A percentile compares a stretch with the other conserved stretches of the same genome.
These are phyloP conservation scores for Monosporascus sp. DNA, from an alignment of 2,329 filamentous ascomycete species.

Conservation along the genomic window DNA sequence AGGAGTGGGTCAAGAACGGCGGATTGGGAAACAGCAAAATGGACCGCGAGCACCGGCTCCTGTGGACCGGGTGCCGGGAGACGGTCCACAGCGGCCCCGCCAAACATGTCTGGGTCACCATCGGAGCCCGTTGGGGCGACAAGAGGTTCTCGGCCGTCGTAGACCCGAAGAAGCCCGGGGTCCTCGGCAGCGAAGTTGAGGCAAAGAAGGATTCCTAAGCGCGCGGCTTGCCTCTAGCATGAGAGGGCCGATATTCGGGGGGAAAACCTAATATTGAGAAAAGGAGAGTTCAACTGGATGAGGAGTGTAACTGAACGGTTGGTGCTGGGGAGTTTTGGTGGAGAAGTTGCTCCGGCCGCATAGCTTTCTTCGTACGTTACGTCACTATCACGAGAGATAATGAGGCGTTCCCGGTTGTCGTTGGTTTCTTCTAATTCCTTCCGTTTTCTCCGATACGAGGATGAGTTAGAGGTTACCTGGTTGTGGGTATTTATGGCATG, in stretches of 20 bases:
- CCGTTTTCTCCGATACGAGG: neutral
- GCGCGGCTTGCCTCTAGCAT: neutral
- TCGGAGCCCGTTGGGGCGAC: constrained; percentile 59
- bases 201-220: constrained; percentile 22
- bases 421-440: neutral
- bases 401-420: neutral
- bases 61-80: constrained; percentile 57
- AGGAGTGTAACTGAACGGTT: neutral
- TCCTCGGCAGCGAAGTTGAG: constrained; percentile 50
- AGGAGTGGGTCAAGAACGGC: constrained; percentile 65
- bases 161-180: constrained; percentile 48
- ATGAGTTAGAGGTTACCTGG: neutral
- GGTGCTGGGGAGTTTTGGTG: neutral
- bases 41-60: constrained; percentile 46
- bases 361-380: too few relatives aligned
- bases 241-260: neutral
- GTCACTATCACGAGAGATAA: neutral
- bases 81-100: constrained; percentile 46
- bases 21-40: constrained; percentile 65
- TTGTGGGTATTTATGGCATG: constrained; percentile 11
- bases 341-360: neutral
- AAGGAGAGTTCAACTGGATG: too few relatives aligned
- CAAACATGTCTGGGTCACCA: constrained; percentile 65
- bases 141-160: constrained; percentile 49
- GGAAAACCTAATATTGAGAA: neutral